Conservation (phyloP, 2,329 filamentous ascomycete species). For the Tricladium varicosporioides region DNA sequence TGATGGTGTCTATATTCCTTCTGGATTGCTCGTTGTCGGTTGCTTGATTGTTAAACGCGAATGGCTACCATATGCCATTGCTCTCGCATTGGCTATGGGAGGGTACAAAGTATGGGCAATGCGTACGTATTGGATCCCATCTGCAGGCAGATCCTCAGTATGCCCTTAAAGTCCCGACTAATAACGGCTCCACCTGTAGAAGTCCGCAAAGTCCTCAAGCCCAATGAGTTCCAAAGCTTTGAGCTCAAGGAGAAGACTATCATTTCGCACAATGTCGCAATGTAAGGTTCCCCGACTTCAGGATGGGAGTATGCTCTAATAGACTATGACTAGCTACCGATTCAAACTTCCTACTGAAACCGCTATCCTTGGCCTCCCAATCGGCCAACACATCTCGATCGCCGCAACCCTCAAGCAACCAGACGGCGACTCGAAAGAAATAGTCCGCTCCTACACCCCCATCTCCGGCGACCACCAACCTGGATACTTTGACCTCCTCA, state of each 20-base stretch:
- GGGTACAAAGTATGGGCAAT: constrained; percentile 69
- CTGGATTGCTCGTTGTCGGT: constrained; percentile 73
- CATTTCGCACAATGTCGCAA: constrained; percentile 96
- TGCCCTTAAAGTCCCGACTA: constrained; percentile 8
- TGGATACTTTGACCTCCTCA: constrained; percentile 92
- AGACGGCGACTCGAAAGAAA: constrained; percentile 75
- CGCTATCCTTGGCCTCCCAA: constrained; percentile 89
- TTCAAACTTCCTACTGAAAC: constrained; percentile 77
- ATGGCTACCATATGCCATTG: constrained; percentile 69
- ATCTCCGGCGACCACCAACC: constrained; percentile 86
- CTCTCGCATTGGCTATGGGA: constrained; percentile 63
- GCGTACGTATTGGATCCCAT: constrained; percentile 51
- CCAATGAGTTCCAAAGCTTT: constrained; percentile 85
- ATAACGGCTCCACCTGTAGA: constrained; percentile 44
- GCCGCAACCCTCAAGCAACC: constrained; percentile 66
- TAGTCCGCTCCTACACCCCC: constrained; percentile 89
- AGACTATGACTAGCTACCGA: constrained; percentile 65
- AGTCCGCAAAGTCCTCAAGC: constrained; percentile 80
- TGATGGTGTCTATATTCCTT: constrained; percentile 81
- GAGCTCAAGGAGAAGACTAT: constrained; percentile 92
- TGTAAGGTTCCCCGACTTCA: constrained; percentile 50
- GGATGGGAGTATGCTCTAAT: constrained; percentile 6
- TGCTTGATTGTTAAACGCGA: constrained; percentile 76
- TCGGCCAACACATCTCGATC: constrained; percentile 98
- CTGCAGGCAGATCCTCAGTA: not conserved